A percentile compares a stretch with the other conserved stretches of the same genome.
These are phyloP conservation scores for Kwoniella mangroviensis DNA, from an alignment of 768 basidiomycete species.

Conservation along the genomic window DNA sequence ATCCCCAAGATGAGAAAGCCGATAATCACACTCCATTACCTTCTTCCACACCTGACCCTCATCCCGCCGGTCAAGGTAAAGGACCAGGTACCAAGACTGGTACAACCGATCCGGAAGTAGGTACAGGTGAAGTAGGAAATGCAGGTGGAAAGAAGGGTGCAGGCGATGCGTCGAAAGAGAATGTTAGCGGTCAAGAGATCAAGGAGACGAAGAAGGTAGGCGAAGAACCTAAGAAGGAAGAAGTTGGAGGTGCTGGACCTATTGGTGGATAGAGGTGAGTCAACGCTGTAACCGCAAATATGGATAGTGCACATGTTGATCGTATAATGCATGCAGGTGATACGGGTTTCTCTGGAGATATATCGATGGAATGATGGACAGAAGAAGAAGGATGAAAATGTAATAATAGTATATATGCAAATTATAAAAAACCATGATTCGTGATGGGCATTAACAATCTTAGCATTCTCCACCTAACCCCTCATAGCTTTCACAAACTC, in stretches of 20 bases:
- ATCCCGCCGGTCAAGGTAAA: conserved; percentile 39
- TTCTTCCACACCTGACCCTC: conserved; percentile 34
- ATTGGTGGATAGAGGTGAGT: conserved; percentile 47
- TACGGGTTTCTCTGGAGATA: background rate
- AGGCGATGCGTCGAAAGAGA: conserved; percentile 17
- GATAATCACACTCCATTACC: conserved; percentile 41
- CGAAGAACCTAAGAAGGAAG: conserved; percentile 47
- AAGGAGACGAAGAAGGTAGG: conserved; percentile 54
- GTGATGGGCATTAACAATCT: background rate
- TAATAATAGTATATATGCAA: conserved; percentile 17
- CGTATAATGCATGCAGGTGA: conserved; percentile 21
- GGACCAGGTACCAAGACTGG: conserved; percentile 28
- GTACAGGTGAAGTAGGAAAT: conserved; percentile 20
- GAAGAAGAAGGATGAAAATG: conserved; percentile 3
- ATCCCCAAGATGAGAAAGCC: conserved; percentile 46
- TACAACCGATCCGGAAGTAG: conserved; percentile 38
- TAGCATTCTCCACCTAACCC: conserved; percentile 12
- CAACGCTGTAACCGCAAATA: background rate
- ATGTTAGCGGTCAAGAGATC: conserved; percentile 34
- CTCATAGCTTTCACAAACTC: conserved; percentile 57
- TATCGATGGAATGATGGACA: conserved; percentile 4
- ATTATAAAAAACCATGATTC: conserved; percentile 8
- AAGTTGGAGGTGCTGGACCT: conserved; percentile 43
- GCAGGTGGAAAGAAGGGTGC: conserved; percentile 31
- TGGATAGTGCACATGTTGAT: conserved; percentile 12